A percentile compares a stretch with the other conserved stretches of the same genome.
Conservation (phyloP, 176 grass and related monocot genomes). For the Alopecurus myosuroides region DNA sequence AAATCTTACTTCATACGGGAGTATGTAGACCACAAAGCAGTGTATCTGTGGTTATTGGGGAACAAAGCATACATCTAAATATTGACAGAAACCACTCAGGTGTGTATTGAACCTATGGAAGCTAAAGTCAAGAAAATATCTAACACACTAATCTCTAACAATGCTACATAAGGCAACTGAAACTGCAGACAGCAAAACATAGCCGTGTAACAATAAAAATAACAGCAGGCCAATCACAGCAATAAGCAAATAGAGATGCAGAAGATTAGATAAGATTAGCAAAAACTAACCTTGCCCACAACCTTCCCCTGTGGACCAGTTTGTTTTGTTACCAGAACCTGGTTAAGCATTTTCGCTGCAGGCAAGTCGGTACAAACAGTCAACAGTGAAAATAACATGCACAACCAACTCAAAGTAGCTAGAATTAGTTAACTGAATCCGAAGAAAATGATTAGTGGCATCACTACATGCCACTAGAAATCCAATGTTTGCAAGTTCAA, state of each 20-base stretch:
- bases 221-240: background rate
- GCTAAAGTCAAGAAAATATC: background rate
- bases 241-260: slow-evolving; percentile 10
- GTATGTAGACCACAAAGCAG: background rate
- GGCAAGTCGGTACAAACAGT: slow-evolving; percentile 18
- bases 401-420: background rate
- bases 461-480: background rate
- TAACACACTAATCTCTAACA: slow-evolving; percentile 8
- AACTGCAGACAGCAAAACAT: background rate
- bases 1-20: background rate
- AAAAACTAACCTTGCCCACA: slow-evolving; percentile 85
- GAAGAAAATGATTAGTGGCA: background rate
- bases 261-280: background rate
- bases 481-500: background rate
- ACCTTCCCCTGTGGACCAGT: slow-evolving; percentile 92
- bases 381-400: background rate
- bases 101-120: background rate
- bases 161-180: background rate
- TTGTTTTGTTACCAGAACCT: slow-evolving; percentile 98
- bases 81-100: background rate
- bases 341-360: slow-evolving; percentile 97
- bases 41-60: background rate
- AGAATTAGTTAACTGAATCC: background rate
- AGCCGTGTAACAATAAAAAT: background rate
- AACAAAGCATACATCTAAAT: background rate